Percentiles rank a stretch among this genome's conserved stretches.
Evolutionary conservation across 31 red algal species (phyloP).

Genomic region (Endocladia muricata): DNA sequence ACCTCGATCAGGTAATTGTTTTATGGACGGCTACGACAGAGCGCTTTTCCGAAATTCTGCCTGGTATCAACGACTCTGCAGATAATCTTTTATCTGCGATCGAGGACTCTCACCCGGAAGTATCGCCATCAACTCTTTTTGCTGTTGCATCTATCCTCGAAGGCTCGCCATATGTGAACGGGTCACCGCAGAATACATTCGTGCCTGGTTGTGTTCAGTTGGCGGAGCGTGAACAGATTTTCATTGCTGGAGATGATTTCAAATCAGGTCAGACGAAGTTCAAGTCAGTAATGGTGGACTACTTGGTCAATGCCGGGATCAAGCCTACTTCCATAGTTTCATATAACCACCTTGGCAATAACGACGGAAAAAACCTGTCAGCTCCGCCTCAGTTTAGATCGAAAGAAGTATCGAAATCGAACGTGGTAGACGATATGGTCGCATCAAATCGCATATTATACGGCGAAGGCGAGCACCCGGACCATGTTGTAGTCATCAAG

Average conservation of each 20-base stretch:
- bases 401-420: constrained; percentile 94
- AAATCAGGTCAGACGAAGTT: constrained; percentile 97
- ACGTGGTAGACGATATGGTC: constrained; percentile 98
- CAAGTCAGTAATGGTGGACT: constrained; percentile 92
- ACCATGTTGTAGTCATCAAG: constrained; percentile 99
- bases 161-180: constrained; percentile 90
- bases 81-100: constrained; percentile 86
- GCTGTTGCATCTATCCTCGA: constrained; percentile 93
- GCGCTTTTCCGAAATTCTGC: constrained; percentile 75
- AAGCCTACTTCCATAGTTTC: constrained; percentile 90
- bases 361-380: constrained; percentile 96
- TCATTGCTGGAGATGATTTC: constrained; percentile 96
- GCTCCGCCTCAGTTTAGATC: constrained; percentile 88
- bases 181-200: constrained; percentile 96
- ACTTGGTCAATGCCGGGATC: constrained; percentile 86
- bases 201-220: constrained; percentile 88
- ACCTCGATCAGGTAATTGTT: constrained; percentile 86
- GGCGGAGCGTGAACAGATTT: constrained; percentile 68
- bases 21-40: constrained; percentile 98
- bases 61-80: constrained; percentile 89
- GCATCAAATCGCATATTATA: constrained; percentile 87
- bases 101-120: constrained; percentile 57
- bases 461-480: constrained; percentile 77
- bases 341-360: constrained; percentile 98
- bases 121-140: constrained; percentile 90